Percentiles rank a stretch among this genome's conserved stretches.
These are phyloP conservation scores for Fusarium continuum DNA, from an alignment of 2,329 filamentous ascomycete genomes.

Conservation along the genomic window DNA sequence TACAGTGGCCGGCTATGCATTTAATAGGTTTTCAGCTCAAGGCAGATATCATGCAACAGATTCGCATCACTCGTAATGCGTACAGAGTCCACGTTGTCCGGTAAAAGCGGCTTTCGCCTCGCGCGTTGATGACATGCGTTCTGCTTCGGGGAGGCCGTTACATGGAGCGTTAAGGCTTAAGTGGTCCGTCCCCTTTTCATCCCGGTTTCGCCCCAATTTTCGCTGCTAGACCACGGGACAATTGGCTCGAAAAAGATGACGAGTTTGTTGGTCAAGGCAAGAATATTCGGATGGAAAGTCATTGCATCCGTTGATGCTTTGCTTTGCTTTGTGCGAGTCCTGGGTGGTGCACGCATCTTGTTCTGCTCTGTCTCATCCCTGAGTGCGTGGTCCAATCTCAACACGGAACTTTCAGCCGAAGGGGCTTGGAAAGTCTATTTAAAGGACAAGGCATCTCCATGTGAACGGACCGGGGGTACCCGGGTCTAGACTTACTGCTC, in stretches of 20 bases:
- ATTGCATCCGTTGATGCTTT: too few species aligned
- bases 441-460: not conserved
- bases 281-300: not conserved
- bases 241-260: not conserved
- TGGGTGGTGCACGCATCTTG: not conserved
- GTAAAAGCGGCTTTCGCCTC: slow-evolving; percentile 13
- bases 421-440: slow-evolving; percentile 14
- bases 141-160: slow-evolving; percentile 21
- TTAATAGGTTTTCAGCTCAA: not conserved
- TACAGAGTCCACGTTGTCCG: not conserved
- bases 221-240: not conserved
- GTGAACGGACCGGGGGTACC: not conserved
- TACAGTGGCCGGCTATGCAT: not conserved
- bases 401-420: not conserved
- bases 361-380: not conserved
- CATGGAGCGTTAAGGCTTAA: slow-evolving; percentile 21
- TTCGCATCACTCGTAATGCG: not conserved
- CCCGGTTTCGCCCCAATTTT: slow-evolving; percentile 7
- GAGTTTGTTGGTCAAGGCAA: too few species aligned
- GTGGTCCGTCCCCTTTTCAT: slow-evolving; percentile 3
- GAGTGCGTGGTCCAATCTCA: not conserved
- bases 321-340: not conserved
- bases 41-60: not conserved
- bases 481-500: not conserved
- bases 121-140: slow-evolving; percentile 11